Base-by-base conservation (phyloP, 1,284 basidiomycete genomes). In the Apiotrichum gracile region DNA sequence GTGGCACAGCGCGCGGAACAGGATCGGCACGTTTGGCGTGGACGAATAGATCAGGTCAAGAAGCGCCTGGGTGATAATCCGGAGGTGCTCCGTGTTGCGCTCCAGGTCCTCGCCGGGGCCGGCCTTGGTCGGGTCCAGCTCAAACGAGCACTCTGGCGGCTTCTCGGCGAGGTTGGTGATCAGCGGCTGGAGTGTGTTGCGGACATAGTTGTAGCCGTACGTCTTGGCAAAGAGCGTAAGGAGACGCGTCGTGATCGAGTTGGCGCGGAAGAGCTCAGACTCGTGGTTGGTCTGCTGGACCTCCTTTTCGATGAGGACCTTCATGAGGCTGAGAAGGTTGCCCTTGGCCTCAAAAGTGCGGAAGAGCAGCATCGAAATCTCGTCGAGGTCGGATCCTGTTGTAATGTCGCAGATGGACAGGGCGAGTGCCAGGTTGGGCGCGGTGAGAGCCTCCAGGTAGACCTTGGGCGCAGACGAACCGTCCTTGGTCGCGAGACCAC, bases 141-240 rank as follows among this genome's bases (percentile, higher is more conserved):
- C 87, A 66, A 87, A 90, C 2, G 83, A 83, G 58, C 83, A 83
- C 17, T 86, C 87, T 21, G 82, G 72, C 0, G 88, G 87, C 72
- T 87, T 80, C 13, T 82, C 78, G 7, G 80, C 75, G 80, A 94
- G 86, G 25, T 82, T 82, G 60, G 85, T 81, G 54, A 93, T 79
- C 24, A 93, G 77, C 3, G 89, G 88, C 40, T 82, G 78, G 46
- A 93, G 82, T 26, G 92, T 80, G 47, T 80, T 82, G 31, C 91
- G 80, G 17, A 93, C 78, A 69, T 93, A 94, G 57, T 86, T 85
- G 73, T 93, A 94, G 5, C 91, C 91, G 58, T 92, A 88, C 26
- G 87, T 83, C 64, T 81, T 83, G 2, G 88, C 88, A 63, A 93
- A 93, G 2, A 85, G 83, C 8, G 88, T 90, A 41, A 94, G 73